These are phyloP conservation scores for Pythium vanterpoolii DNA, from an alignment of 352 stramenopile species.

Conservation along the genomic window DNA sequence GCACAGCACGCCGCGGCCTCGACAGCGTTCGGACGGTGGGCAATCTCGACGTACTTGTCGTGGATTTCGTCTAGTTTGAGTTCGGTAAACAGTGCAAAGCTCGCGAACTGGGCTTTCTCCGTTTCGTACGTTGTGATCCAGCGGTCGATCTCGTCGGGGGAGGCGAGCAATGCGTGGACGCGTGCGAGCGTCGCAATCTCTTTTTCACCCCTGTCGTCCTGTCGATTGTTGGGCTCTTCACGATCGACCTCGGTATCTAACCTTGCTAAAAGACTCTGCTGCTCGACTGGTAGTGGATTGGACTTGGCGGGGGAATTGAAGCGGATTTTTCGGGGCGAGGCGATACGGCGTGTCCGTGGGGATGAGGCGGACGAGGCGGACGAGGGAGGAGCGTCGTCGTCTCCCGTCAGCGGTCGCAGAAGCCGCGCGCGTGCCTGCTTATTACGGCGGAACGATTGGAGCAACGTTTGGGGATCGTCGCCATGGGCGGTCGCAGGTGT, in stretches of 20 bases:
- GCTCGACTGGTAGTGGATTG: constrained; percentile 8
- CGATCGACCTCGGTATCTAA: background rate
- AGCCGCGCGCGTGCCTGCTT: constrained; percentile 43
- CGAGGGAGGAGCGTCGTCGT: constrained; percentile 19
- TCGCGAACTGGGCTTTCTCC: constrained; percentile 63
- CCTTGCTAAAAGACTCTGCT: constrained; percentile 4
- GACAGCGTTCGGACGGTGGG: constrained; percentile 60
- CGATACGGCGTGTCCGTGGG: constrained; percentile 9
- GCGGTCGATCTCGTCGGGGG: constrained; percentile 40
- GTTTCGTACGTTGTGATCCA: constrained; percentile 74
- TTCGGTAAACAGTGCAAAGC: constrained; percentile 75
- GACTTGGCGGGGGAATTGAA: background rate
- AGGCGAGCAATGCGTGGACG: constrained; percentile 38
- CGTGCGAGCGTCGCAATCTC: constrained; percentile 38
- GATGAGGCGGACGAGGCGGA: constrained; percentile 8
- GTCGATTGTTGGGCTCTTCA: background rate
- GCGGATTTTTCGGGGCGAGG: background rate
- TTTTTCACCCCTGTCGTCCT: background rate
- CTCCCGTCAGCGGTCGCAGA: constrained; percentile 34
- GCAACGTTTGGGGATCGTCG: constrained; percentile 16
- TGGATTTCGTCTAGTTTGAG: constrained; percentile 78
- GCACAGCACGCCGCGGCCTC: constrained; percentile 74
- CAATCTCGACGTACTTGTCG: constrained; percentile 39
- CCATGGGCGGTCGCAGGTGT: background rate
- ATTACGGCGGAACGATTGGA: constrained; percentile 51